Percentiles rank a stretch among this genome's conserved stretches.
Evolutionary conservation across 129 eudicot species (phyloP).

Genomic region (Sambucus nigra): DNA sequence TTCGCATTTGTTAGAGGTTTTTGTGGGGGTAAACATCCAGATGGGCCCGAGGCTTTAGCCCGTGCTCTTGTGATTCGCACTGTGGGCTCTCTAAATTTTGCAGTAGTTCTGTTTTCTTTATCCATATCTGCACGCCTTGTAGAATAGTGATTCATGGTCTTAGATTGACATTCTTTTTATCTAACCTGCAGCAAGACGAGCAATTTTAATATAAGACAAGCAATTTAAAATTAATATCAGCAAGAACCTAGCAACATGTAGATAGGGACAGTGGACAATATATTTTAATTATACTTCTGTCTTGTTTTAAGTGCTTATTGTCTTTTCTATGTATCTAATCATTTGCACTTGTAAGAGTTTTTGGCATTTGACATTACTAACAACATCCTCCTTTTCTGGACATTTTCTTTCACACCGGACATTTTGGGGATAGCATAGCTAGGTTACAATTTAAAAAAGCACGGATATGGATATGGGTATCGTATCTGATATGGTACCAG

Average conservation of each 20-base stretch:
- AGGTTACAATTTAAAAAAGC: too few species aligned
- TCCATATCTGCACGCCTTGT: slow-evolving; percentile 43
- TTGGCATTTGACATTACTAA: too few species aligned
- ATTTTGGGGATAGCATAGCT: too few species aligned
- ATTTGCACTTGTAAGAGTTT: too few species aligned
- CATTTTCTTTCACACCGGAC: too few species aligned
- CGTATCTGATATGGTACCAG: too few species aligned
- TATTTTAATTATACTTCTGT: neutral
- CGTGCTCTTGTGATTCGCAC: slow-evolving; percentile 73
- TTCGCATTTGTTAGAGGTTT: slow-evolving; percentile 44
- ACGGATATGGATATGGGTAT: too few species aligned
- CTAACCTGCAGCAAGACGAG: slow-evolving; percentile 31
- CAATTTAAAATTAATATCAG: slow-evolving; percentile 7
- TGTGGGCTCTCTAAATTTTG: slow-evolving; percentile 32
- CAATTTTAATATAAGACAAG: too few species aligned
- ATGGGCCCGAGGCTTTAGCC: slow-evolving; percentile 54
- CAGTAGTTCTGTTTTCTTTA: slow-evolving; percentile 40
- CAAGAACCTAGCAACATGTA: neutral
- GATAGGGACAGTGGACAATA: neutral
- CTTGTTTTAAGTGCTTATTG: too few species aligned
- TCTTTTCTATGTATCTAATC: too few species aligned
- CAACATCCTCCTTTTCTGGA: too few species aligned
- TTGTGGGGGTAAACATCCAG: slow-evolving; percentile 45
- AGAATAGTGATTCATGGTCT: slow-evolving; percentile 17
- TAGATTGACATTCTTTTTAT: slow-evolving; percentile 21